Base-by-base conservation (phyloP, 805 yeast species). In the Saccharomycopsis fodiens region DNA sequence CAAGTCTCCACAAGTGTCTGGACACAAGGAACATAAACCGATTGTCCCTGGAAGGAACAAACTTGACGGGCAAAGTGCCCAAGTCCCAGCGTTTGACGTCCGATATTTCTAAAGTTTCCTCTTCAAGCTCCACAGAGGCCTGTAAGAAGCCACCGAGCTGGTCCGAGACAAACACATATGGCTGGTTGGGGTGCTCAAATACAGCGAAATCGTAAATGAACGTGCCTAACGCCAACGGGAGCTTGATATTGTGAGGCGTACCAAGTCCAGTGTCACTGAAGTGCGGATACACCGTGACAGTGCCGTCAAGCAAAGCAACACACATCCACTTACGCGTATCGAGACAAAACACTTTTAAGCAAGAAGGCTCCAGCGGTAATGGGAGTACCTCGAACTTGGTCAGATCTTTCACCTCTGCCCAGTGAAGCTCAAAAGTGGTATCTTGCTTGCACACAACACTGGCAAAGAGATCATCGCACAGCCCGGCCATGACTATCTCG, bases 1-100 rank as follows among this genome's bases (percentile, higher is more conserved):
- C 27, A 6, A 46, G 8, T 17, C 43, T n/a, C 50, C 50, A 46
- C 10, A 46, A 22, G 32, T 35, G 32, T 19, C 25, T 46, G 3
- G 42, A 27, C 20, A 34, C 22, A 16, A 46, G 15, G 21, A n/a
- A 46, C n/a, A 46, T 17, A 27, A 25, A n/a, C 13, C 38, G 13
- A 7, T n/a, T 34, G 22, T 38, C 30, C 4, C 10, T 10, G n/a
- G 44, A 36, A 3, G 38, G 3, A 20, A 15, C 7, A 25, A 42
- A 16, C 19, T 17, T 35, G 4, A 42, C 22, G 3, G 44, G 50
- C 17, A 43, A 25, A 13, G 47, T 25, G 15, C 44, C 47, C 20
- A 39, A 23, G 32, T 39, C n/a, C 19, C 35, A 19, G 13, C 15
- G 15, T 20, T 35, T 30, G 16, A 42, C 7, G 21, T 20, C 41